A percentile compares a stretch with the other conserved stretches of the same genome.
Evolutionary conservation across 768 basidiomycete species (phyloP).

Genomic region (Fomitopsis serialis): DNA sequence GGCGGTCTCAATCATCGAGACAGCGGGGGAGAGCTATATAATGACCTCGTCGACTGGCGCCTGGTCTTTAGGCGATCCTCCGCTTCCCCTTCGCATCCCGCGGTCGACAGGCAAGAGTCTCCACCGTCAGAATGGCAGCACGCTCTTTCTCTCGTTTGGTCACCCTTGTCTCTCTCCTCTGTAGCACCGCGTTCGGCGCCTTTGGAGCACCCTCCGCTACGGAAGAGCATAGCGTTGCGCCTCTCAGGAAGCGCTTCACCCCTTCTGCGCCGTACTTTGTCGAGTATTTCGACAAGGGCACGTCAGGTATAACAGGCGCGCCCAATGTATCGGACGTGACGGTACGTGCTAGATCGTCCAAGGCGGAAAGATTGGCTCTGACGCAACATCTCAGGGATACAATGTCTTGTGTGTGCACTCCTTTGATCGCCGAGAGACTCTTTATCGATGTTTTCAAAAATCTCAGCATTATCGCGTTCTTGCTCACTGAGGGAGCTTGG

Average conservation of each 20-base stretch:
- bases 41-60: too few species aligned
- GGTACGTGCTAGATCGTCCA: conserved; percentile 15
- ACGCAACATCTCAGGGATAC: background rate
- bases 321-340: conserved; percentile 27
- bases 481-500: conserved; percentile 34
- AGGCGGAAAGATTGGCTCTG: background rate
- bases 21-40: too few species aligned
- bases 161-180: background rate
- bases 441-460: background rate
- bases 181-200: background rate
- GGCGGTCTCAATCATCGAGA: too few species aligned
- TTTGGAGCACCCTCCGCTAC: background rate
- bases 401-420: background rate
- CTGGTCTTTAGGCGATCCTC: too few species aligned
- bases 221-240: too few species aligned
- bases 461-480: conserved; percentile 35
- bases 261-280: conserved; percentile 35
- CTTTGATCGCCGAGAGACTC: background rate
- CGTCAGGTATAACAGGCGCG: conserved; percentile 34
- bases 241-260: conserved; percentile 1
- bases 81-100: too few species aligned
- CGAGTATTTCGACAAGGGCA: conserved; percentile 32
- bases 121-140: too few species aligned
- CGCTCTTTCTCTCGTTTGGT: too few species aligned
- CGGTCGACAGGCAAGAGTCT: too few species aligned